These are phyloP conservation scores for Cercophora newfieldiana DNA, from an alignment of 495 filamentous ascomycete species.

Conservation along the genomic window DNA sequence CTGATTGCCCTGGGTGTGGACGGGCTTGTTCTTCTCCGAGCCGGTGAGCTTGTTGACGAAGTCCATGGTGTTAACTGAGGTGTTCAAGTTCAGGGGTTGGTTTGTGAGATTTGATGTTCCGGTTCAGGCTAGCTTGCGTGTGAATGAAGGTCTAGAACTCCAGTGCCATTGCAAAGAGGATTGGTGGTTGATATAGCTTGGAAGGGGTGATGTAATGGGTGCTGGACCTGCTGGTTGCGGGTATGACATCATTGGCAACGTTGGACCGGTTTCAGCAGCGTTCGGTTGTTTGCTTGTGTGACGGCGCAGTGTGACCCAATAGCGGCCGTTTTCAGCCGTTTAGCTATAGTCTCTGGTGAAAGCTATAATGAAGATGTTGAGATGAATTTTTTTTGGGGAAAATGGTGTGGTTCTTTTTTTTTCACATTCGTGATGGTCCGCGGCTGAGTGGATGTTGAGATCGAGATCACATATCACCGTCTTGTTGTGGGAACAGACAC, in stretches of 20 bases:
- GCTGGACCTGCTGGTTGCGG: neutral
- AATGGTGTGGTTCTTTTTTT: too few relatives aligned
- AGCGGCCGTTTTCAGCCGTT: too few relatives aligned
- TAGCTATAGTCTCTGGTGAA: too few relatives aligned
- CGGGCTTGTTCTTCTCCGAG: slow-evolving; percentile 16
- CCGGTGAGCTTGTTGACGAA: slow-evolving; percentile 21
- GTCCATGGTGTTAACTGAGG: slow-evolving; percentile 17
- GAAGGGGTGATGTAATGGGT: neutral
- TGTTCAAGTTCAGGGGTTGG: neutral
- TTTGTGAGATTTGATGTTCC: neutral
- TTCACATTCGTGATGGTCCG: too few relatives aligned
- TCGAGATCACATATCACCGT: too few relatives aligned
- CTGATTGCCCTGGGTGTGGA: slow-evolving; percentile 16
- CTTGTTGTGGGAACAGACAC: too few relatives aligned
- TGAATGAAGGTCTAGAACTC: neutral
- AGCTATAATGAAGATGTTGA: too few relatives aligned
- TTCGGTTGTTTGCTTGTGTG: neutral
- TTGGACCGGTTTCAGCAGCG: neutral
- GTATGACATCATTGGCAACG: neutral
- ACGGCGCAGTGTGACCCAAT: too few relatives aligned
- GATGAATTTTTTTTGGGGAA: too few relatives aligned
- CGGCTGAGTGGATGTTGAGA: too few relatives aligned
- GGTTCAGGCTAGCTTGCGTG: neutral
- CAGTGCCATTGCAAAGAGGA: neutral
- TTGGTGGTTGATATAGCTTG: neutral